Evolutionary conservation across 257 asterid genomes (phyloP).

Genomic region (Solanum gandarillasii): DNA sequence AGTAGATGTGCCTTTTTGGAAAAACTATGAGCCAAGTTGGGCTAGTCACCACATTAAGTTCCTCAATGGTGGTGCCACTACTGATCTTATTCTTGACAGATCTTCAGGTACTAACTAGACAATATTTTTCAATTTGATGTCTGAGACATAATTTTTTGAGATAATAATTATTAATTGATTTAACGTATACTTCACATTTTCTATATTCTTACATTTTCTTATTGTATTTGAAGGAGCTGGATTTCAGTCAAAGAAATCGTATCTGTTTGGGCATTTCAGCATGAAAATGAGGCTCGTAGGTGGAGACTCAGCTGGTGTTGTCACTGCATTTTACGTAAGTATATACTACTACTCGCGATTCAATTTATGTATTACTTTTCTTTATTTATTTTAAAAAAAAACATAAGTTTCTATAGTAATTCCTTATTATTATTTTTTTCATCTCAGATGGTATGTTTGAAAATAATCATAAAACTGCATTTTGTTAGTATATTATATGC

Average conservation of each 20-base stretch:
- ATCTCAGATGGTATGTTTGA: neutral
- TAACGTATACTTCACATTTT: neutral
- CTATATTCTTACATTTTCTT: too few relatives aligned
- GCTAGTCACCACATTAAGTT: constrained; percentile 24
- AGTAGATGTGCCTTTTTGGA: constrained; percentile 25
- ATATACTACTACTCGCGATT: neutral
- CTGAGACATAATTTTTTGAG: neutral
- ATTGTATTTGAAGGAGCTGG: constrained; percentile 18
- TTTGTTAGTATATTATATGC: neutral
- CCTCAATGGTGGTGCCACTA: constrained; percentile 14
- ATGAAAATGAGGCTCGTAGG: constrained; percentile 30
- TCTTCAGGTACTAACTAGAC: constrained; percentile 10
- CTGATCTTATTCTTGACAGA: constrained; percentile 23
- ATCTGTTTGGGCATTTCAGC: constrained; percentile 33
- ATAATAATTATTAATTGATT: neutral
- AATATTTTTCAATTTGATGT: neutral
- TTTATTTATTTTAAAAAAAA: neutral
- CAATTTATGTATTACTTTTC: neutral
- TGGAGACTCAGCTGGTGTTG: constrained; percentile 35
- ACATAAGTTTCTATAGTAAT: neutral
- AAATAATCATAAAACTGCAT: neutral
- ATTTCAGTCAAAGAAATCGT: constrained; percentile 26
- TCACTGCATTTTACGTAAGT: constrained; percentile 29
- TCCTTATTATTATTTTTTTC: neutral
- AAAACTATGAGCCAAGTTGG: constrained; percentile 26